A percentile compares a stretch with the other conserved stretches of the same genome.
These are phyloP conservation scores for Ceratobasidium sp. DNA, from an alignment of 1,284 basidiomycete species.

Conservation along the genomic window DNA sequence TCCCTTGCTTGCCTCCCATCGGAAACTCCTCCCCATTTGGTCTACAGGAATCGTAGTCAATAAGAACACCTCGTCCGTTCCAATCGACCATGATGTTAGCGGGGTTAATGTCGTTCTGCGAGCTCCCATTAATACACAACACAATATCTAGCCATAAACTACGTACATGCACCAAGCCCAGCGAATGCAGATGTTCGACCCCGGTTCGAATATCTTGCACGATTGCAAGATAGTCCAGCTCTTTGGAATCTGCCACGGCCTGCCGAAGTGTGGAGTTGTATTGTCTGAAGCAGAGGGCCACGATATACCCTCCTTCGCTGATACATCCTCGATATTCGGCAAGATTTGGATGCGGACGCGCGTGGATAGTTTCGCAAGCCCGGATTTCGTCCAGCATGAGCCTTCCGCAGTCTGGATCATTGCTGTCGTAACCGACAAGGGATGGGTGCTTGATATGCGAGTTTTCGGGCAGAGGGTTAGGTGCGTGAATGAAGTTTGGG, in stretches of 20 bases:
- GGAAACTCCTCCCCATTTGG: neutral
- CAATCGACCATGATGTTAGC: constrained; percentile 1
- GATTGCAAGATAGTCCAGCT: neutral
- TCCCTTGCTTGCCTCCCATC: neutral
- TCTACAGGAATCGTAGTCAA: constrained; percentile 15
- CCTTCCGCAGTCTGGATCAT: neutral
- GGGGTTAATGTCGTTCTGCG: constrained; percentile 10
- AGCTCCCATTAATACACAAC: too few relatives aligned
- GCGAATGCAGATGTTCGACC: neutral
- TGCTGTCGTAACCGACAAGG: neutral
- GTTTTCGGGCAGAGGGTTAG: neutral
- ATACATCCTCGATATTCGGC: constrained; percentile 19
- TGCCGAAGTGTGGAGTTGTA: neutral
- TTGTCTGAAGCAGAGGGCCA: neutral
- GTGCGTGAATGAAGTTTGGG: neutral
- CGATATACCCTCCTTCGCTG: neutral
- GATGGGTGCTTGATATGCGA: neutral
- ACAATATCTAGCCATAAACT: too few relatives aligned
- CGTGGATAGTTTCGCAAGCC: neutral
- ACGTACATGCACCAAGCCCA: constrained; percentile 11
- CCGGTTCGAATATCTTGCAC: neutral
- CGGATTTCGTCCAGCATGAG: neutral
- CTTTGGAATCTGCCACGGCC: neutral
- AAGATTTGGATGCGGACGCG: neutral
- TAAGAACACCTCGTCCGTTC: neutral